These are phyloP conservation scores for Tuctoria greenei DNA, from an alignment of 176 grass and related monocot species.

Conservation along the genomic window DNA sequence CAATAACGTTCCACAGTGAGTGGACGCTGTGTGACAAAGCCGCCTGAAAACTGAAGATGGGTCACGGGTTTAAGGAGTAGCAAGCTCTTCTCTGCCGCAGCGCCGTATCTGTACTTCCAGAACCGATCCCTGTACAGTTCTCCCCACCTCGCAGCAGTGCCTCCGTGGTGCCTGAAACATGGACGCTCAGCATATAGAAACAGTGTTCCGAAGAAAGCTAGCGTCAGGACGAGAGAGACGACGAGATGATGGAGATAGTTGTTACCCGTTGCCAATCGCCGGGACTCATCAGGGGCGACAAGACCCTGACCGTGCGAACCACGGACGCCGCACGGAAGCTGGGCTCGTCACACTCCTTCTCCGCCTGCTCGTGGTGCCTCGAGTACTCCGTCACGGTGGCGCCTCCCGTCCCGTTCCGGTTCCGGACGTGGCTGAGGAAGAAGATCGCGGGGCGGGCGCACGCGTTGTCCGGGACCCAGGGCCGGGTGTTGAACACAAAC, in stretches of 20 bases:
- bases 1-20: neutral
- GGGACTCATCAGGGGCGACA: constrained; percentile 54
- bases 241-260: neutral
- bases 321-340: constrained; percentile 41
- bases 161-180: constrained; percentile 62
- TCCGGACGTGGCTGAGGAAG: constrained; percentile 39
- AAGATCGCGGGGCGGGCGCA: constrained; percentile 50
- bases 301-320: constrained; percentile 40
- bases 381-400: constrained; percentile 41
- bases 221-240: neutral
- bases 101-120: constrained; percentile 52
- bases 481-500: constrained; percentile 67
- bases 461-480: neutral
- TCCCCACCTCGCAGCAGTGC: constrained; percentile 56
- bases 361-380: neutral
- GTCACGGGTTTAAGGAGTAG: constrained; percentile 29
- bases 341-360: constrained; percentile 25
- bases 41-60: neutral
- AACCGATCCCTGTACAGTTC: constrained; percentile 30
- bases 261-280: constrained; percentile 46
- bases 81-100: constrained; percentile 49
- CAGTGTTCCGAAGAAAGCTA: neutral
- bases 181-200: neutral
- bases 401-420: constrained; percentile 17
- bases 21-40: neutral